Conservation (phyloP, 2,329 filamentous ascomycete genomes). For the Xylaria sp. region DNA sequence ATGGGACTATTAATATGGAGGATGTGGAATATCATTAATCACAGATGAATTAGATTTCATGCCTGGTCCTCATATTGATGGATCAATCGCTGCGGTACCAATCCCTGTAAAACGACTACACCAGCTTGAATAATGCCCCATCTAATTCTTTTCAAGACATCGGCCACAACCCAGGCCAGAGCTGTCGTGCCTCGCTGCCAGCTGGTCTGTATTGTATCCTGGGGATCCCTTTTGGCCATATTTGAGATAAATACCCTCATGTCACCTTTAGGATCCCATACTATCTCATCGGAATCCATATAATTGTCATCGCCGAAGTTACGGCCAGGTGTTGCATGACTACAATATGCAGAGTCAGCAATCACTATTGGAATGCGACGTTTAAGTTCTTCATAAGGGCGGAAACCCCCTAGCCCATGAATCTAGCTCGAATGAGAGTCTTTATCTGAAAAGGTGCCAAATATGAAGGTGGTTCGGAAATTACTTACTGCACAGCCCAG, state of each 20-base stretch:
- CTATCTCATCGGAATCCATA: conserved; percentile 58
- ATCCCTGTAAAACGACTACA: conserved; percentile 61
- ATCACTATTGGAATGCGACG: not conserved
- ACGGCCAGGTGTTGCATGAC: conserved; percentile 49
- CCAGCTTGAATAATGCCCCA: conserved; percentile 72
- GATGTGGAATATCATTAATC: not conserved
- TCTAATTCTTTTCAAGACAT: conserved; percentile 64
- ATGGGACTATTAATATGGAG: not conserved
- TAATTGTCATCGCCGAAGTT: conserved; percentile 47
- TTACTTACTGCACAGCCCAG: conserved; percentile 62
- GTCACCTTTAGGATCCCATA: conserved; percentile 60
- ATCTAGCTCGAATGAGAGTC: too few species aligned
- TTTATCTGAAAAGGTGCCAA: not conserved
- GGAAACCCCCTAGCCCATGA: not conserved
- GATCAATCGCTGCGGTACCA: conserved; percentile 42
- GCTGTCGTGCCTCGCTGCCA: conserved; percentile 62
- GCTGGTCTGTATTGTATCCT: conserved; percentile 43
- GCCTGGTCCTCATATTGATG: conserved; percentile 35
- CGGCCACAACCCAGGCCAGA: conserved; percentile 65
- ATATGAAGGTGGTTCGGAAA: not conserved
- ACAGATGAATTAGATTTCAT: not conserved
- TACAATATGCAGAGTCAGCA: not conserved
- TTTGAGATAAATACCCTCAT: conserved; percentile 57
- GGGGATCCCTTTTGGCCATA: conserved; percentile 54
- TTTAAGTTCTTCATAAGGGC: too few species aligned